phyloP scores from a whole-genome alignment of 2,329 filamentous ascomycete species.

The Calonectria pauciramosa region DNA sequence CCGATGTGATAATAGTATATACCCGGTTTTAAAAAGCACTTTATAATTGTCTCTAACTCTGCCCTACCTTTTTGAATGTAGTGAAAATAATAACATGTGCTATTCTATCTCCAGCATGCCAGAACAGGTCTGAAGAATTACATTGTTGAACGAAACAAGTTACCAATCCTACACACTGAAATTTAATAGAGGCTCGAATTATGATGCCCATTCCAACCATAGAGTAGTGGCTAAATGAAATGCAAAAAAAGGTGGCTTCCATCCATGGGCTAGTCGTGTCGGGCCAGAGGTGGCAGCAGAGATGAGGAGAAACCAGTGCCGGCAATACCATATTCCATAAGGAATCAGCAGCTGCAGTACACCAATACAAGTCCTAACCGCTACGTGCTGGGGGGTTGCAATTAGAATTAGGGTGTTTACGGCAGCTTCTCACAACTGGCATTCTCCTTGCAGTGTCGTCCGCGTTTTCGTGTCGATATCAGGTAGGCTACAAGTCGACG shows the following conservation, averaged over 20 bases:
- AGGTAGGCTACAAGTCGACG: too few species aligned
- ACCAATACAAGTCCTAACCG: background rate
- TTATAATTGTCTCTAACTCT: background rate
- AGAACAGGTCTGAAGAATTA: background rate
- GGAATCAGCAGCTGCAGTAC: background rate
- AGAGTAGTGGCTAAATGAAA: too few species aligned
- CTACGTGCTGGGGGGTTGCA: background rate
- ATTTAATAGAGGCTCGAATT: too few species aligned
- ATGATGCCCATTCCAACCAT: too few species aligned
- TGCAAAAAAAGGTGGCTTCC: too few species aligned
- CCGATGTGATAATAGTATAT: conserved; percentile 35
- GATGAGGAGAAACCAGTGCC: background rate
- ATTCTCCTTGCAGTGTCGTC: background rate
- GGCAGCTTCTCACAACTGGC: background rate
- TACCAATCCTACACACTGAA: too few species aligned
- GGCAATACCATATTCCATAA: background rate
- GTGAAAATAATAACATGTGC: background rate
- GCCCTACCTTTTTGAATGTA: background rate
- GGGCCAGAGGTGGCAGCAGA: background rate
- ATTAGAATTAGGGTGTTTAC: background rate
- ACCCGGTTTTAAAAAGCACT: conserved; percentile 32
- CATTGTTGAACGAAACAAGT: background rate
- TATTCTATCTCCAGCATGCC: background rate
- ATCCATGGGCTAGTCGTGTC: background rate
- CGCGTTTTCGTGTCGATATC: background rate